phyloP scores from a whole-genome alignment of 768 basidiomycete species.

The Pleurotus pulmonarius region DNA sequence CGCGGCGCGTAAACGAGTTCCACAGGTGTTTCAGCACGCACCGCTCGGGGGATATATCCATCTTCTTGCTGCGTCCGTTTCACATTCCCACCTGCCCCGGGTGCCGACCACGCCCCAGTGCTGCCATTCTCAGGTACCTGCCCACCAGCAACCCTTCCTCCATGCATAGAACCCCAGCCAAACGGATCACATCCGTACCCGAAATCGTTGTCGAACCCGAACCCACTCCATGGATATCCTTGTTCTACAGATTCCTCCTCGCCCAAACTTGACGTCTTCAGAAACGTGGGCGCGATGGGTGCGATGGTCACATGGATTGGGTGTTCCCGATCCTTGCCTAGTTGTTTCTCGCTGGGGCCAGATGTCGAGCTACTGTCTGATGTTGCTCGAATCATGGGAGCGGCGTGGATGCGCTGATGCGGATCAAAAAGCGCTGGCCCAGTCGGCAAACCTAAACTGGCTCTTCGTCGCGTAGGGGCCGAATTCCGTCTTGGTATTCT shows the following conservation, averaged over 20 bases:
- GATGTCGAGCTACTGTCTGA: conserved; percentile 4
- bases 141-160: conserved; percentile 18
- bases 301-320: conserved; percentile 38
- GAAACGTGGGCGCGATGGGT: conserved; percentile 62
- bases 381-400: conserved; percentile 1
- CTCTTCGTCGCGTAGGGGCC: neutral
- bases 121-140: conserved; percentile 9
- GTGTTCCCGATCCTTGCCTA: conserved; percentile 8
- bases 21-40: conserved; percentile 46
- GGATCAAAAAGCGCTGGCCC: neutral
- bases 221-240: conserved; percentile 37
- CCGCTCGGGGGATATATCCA: conserved; percentile 19
- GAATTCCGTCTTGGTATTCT: conserved; percentile 9
- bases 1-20: conserved; percentile 73
- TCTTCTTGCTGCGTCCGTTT: conserved; percentile 14
- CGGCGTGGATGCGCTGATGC: neutral
- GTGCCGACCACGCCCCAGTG: conserved; percentile 12
- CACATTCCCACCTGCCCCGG: conserved; percentile 12
- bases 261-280: conserved; percentile 70
- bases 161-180: conserved; percentile 12
- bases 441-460: neutral
- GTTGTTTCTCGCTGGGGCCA: neutral
- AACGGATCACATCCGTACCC: conserved; percentile 28
- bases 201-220: conserved; percentile 39
- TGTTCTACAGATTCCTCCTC: conserved; percentile 31